Evolutionary conservation across 2,329 filamentous ascomycete species (phyloP), one percentile per base, ranked within the genome.

Genomic region (Alternaria alternata): DNA sequence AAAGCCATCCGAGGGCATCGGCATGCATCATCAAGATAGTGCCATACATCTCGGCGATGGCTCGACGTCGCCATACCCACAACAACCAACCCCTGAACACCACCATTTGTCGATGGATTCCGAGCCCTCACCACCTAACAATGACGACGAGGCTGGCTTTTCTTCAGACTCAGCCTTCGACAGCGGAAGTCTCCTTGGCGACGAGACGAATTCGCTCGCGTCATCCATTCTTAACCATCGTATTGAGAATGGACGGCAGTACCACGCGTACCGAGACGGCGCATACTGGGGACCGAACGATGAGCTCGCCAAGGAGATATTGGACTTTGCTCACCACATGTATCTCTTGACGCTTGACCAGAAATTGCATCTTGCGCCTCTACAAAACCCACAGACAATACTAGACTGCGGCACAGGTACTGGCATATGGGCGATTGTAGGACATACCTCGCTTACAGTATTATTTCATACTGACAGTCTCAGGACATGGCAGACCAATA

Each of bases 291-390:
- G 79, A 5, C 80, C 80, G 5, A 82, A 82, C 60, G 80, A 82
- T 57, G 79, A 82, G 59, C 66, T 68, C 9, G 78, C 80, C 36
- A 76, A 80, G 54, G 76, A 83, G 66, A 74, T 79, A 24, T 75
- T 81, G 54, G 81, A 82, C 64, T 77, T 84, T 51, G 80, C 80
- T 22, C 75, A 78, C 59, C 74, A 77, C 69, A 76, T 78, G 72
- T 78, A 76, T 55, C 70, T 77, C 34, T 48, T 77, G 53, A 76
- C 73, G 0, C 66, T 76, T 8, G 72, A 78, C 57, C 69, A 72
- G 57, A 75, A 74, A 54, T 66, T 79, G 36, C 67, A 74, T 44
- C 69, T 79, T 2, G 76, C 76, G 4, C 76, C 76, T 12, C 55
- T 79, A 62, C 41, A 54, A 3, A 63, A 73, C n/a, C 75, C 74